Percentiles rank a stretch among this genome's conserved stretches.
Evolutionary conservation across 768 basidiomycete species (phyloP).

Genomic region (Boletus tylopilopsis): DNA sequence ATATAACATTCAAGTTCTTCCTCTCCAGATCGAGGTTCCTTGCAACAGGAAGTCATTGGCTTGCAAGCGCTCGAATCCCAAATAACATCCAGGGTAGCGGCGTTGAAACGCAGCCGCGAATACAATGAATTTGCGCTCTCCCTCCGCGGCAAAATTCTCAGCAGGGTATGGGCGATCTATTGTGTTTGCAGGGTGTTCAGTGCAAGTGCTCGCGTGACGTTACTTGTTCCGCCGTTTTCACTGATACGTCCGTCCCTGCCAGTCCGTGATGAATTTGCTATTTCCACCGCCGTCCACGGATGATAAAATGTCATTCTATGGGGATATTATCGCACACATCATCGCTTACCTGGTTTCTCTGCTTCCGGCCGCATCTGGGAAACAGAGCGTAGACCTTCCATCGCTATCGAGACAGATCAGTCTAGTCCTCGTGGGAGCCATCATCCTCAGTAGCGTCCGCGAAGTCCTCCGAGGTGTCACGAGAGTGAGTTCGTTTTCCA

Average conservation of each 20-base stretch:
- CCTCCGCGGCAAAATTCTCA: slow-evolving; percentile 49
- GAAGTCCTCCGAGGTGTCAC: slow-evolving; percentile 67
- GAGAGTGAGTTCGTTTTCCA: slow-evolving; percentile 36
- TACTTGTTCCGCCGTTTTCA: background rate
- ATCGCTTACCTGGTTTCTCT: slow-evolving; percentile 40
- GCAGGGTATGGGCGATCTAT: slow-evolving; percentile 60
- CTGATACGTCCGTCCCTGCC: slow-evolving; percentile 14
- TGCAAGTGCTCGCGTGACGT: slow-evolving; percentile 38
- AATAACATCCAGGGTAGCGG: slow-evolving; percentile 56
- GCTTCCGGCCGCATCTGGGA: slow-evolving; percentile 31
- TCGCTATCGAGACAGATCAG: slow-evolving; percentile 55
- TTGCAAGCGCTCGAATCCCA: slow-evolving; percentile 65
- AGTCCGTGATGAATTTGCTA: slow-evolving; percentile 34
- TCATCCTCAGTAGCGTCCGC: slow-evolving; percentile 71
- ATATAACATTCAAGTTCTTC: background rate
- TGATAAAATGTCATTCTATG: slow-evolving; percentile 41
- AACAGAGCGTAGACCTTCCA: slow-evolving; percentile 32
- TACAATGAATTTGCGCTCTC: slow-evolving; percentile 50
- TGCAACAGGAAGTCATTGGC: slow-evolving; percentile 58
- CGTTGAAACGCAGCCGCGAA: slow-evolving; percentile 46
- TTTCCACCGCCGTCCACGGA: slow-evolving; percentile 30
- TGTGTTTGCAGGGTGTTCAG: slow-evolving; percentile 60
- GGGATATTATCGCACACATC: slow-evolving; percentile 39
- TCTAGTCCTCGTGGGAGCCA: slow-evolving; percentile 67
- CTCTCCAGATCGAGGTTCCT: slow-evolving; percentile 33